Evolutionary conservation across 345 rosid species (phyloP), one percentile per base, ranked within the genome.

Genomic region (Sonneratia alba): DNA sequence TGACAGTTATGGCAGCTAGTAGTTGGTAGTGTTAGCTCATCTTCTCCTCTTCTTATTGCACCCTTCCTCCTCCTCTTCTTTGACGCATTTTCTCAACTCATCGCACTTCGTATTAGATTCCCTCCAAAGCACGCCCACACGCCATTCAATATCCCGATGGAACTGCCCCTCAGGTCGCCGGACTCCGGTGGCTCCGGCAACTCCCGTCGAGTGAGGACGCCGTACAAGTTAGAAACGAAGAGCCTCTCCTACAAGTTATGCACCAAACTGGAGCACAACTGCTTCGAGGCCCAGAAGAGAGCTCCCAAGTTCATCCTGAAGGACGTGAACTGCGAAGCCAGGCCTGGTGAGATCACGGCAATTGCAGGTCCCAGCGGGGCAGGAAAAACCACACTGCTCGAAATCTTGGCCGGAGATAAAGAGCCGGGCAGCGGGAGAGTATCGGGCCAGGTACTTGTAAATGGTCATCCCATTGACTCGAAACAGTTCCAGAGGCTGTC

Each of bases 291-390:
- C 36, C 68, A 37, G 43, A 75, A 74, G 12, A 72, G 55, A 18
- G 72, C 75, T 74, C 55, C 83, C 0, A 87, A 82, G 70, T 72
- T 79, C 63, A 79, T 93, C 75, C 79, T 91, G 67, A 87, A 80
- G 68, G 88, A 79, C 43, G 94, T 89, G 55, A 85, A 68, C 51
- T 88, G 89, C 71, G 90, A 87, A 64, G 96, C 94, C 36, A 82
- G 85, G 80, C 80, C 93, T 1, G 82, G 81, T 0, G 88, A 91
- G 84, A 75, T 91, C 53, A 88, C 97, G 0, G 92, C 93, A 0
- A 88, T 93, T 14, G 91, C 92, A 0, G 98, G 98, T 56, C 92
- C 98, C 8, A 93, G 98, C 66, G 98, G 98, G 6, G 98, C 97
- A 0, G 98, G 97, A 37, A 93, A 93, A 73, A 91, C 97, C 3